phyloP scores from a whole-genome alignment of 495 filamentous ascomycete genomes.

The Extremus antarcticus region DNA sequence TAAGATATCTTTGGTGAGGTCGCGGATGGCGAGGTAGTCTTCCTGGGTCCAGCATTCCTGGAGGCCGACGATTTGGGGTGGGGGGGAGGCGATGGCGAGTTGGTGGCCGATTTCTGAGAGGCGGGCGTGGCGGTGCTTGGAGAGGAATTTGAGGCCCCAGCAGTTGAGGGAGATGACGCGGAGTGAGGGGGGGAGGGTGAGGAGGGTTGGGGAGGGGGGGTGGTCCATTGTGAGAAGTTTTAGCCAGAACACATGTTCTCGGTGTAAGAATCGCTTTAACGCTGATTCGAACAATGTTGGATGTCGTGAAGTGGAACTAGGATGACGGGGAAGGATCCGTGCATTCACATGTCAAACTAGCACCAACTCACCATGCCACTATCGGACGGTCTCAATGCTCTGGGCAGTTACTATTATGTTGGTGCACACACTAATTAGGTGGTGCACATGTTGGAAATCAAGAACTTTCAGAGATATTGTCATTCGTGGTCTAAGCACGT shows the following conservation, averaged over 20 bases:
- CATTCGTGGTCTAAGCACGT: neutral
- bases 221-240: neutral
- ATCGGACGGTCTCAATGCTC: too few relatives aligned
- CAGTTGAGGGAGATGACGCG: conserved; percentile 81
- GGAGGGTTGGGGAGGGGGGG: neutral
- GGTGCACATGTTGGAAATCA: too few relatives aligned
- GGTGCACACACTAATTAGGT: too few relatives aligned
- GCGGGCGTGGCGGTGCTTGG: conserved; percentile 67
- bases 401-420: too few relatives aligned
- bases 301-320: too few relatives aligned
- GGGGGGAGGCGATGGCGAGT: conserved; percentile 40
- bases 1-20: conserved; percentile 62
- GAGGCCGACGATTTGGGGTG: conserved; percentile 77
- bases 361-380: too few relatives aligned
- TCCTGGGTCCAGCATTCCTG: conserved; percentile 94
- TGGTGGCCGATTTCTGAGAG: conserved; percentile 64
- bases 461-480: neutral
- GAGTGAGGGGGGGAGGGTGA: conserved; percentile 29
- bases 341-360: too few relatives aligned
- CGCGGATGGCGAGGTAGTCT: conserved; percentile 75
- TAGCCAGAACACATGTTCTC: too few relatives aligned
- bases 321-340: too few relatives aligned
- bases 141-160: conserved; percentile 89
- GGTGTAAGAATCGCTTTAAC: too few relatives aligned
- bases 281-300: too few relatives aligned